Conservation (phyloP, 345 rosid genomes). For the Eucalyptus regnans region DNA sequence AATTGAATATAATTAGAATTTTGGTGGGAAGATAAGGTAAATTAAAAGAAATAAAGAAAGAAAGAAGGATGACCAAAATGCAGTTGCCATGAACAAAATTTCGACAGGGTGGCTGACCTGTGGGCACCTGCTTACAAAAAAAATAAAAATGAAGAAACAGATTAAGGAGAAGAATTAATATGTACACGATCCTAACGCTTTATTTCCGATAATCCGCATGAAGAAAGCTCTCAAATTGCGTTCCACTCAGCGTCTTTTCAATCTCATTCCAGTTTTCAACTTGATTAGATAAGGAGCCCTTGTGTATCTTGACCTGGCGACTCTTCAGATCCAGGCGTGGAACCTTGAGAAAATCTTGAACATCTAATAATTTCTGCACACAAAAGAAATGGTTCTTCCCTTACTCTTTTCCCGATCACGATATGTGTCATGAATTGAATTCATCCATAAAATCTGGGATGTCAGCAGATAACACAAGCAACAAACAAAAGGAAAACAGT, state of each 20-base stretch:
- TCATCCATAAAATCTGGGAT: neutral
- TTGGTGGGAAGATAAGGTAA: neutral
- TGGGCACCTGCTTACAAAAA: constrained; percentile 7
- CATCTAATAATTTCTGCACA: constrained; percentile 60
- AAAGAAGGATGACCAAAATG: neutral
- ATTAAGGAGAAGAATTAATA: neutral
- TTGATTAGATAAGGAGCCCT: constrained; percentile 54
- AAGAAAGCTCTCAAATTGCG: constrained; percentile 47
- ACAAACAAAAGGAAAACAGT: neutral
- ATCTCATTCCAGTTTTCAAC: constrained; percentile 79
- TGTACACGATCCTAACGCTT: neutral
- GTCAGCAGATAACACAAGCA: neutral
- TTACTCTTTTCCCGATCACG: neutral
- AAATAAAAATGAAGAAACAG: neutral
- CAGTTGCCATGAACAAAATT: constrained; percentile 21
- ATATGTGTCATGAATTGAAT: neutral
- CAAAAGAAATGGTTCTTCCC: neutral
- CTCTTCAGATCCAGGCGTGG: constrained; percentile 59
- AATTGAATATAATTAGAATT: constrained; percentile 21
- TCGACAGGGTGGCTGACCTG: constrained; percentile 13
- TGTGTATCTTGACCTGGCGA: constrained; percentile 94
- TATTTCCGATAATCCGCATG: constrained; percentile 42
- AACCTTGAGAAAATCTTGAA: constrained; percentile 79
- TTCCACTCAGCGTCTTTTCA: constrained; percentile 47
- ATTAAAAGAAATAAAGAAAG: neutral